Percentiles rank a stretch among this genome's conserved stretches.
Evolutionary conservation across 2,329 filamentous ascomycete species (phyloP).

Genomic region (Hypoxylon sp.): DNA sequence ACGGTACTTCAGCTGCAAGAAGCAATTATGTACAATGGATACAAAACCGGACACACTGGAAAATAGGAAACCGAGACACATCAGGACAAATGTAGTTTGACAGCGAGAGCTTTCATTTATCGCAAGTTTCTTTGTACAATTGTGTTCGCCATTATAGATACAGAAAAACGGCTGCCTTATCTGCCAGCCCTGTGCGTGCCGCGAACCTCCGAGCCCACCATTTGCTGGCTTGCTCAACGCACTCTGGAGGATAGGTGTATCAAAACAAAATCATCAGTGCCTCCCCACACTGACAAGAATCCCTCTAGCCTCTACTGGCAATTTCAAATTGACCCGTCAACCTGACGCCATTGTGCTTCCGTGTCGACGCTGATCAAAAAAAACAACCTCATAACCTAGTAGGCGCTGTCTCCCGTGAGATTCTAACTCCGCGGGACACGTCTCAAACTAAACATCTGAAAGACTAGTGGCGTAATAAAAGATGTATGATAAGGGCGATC

Average conservation of each 20-base stretch:
- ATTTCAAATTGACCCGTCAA: slow-evolving; percentile 45
- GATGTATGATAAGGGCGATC: slow-evolving; percentile 41
- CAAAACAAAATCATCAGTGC: slow-evolving; percentile 31
- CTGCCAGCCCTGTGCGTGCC: slow-evolving; percentile 28
- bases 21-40: neutral
- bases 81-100: neutral
- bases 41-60: neutral
- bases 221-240: slow-evolving; percentile 33
- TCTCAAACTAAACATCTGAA: slow-evolving; percentile 30
- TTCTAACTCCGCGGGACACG: slow-evolving; percentile 24
- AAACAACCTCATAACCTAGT: slow-evolving; percentile 36
- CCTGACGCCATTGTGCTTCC: slow-evolving; percentile 42
- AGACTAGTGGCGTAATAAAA: slow-evolving; percentile 47
- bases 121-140: slow-evolving; percentile 42
- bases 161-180: slow-evolving; percentile 38
- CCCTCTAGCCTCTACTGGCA: slow-evolving; percentile 41
- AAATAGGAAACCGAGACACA: neutral
- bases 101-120: slow-evolving; percentile 29
- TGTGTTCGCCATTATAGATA: slow-evolving; percentile 43
- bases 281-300: slow-evolving; percentile 21
- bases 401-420: slow-evolving; percentile 12
- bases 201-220: slow-evolving; percentile 24
- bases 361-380: slow-evolving; percentile 21
- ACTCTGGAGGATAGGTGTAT: slow-evolving; percentile 31
- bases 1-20: neutral